Base-by-base conservation (phyloP, 805 yeast genomes). In the Candida boleticola region DNA sequence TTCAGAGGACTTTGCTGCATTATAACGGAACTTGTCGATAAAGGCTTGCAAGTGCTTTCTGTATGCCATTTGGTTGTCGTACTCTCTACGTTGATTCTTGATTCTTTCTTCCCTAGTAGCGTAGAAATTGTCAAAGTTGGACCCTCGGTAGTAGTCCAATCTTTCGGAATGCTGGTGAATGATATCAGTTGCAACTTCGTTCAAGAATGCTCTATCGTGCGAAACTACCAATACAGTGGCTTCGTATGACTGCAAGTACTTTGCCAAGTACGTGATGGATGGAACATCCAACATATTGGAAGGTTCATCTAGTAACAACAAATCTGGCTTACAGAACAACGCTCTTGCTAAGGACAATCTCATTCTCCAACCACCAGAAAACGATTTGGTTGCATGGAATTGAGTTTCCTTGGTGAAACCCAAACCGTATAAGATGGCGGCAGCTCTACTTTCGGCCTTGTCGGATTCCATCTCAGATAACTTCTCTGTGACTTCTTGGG, bases 361-460 rank as follows among this genome's bases (percentile, higher is more conserved):
- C 99, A 93, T 93, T 78, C 99, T 85, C 99, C 99, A 93, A 82
- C 99, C 99, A 79, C 99, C 99, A 40, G 97, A 89, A 63, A 93
- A 93, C 21, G 89, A 77, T 51, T 89, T 92, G 4, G 98, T 89
- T 25, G 96, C 83, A 49, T 74, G 74, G 36, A 73, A 68, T 63
- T 93, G 99, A 4, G 97, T 78, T 55, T 85, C 95, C 48, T 80
- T 79, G 36, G 96, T 82, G 73, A 93, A 93, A 43, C 99, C 99
- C 48, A 93, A 74, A 60, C 99, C 99, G 49, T 66, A 86, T 49
- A 93, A 71, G 46, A 93, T 92, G 9, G 95, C 82, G 2, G 98
- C 97, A 13, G 99, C 99, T 63, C 95, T 81, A 46, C 95, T 84
- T 68, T 93, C 99, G 5, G 99, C 99, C 63, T 90, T 92, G 66